Conservation (phyloP, 1,284 basidiomycete species). For the Golubevia sp. region DNA sequence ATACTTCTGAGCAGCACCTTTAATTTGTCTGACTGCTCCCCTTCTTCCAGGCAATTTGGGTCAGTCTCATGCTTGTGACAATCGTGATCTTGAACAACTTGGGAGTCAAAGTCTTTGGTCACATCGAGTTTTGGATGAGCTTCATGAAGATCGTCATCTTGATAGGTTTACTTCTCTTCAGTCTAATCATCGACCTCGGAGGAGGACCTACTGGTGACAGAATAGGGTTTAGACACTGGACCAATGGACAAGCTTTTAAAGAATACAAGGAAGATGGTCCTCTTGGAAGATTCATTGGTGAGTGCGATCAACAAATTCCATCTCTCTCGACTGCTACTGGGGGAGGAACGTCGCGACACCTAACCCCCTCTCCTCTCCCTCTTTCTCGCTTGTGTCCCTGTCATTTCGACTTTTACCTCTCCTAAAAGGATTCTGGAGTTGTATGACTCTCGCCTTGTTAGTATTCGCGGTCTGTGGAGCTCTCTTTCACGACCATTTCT, state of each 20-base stretch:
- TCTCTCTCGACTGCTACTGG: too few relatives aligned
- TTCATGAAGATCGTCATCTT: constrained; percentile 68
- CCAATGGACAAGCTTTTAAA: constrained; percentile 44
- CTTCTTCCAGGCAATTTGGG: constrained; percentile 43
- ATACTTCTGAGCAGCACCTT: too few relatives aligned
- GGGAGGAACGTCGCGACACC: too few relatives aligned
- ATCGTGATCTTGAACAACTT: constrained; percentile 62
- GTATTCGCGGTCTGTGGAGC: neutral
- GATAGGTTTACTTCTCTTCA: constrained; percentile 69
- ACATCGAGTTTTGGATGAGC: constrained; percentile 68
- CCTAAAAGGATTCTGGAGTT: constrained; percentile 38
- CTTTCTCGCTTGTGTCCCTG: too few relatives aligned
- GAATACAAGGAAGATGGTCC: constrained; percentile 19
- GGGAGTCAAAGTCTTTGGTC: constrained; percentile 68
- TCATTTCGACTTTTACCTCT: too few relatives aligned
- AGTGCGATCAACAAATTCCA: too few relatives aligned
- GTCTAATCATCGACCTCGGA: constrained; percentile 71
- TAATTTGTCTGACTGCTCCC: constrained; percentile 23
- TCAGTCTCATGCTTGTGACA: constrained; percentile 12
- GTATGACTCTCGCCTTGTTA: constrained; percentile 21
- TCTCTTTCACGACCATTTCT: neutral
- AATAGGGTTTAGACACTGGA: constrained; percentile 70
- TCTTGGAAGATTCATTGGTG: constrained; percentile 52
- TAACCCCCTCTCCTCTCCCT: too few relatives aligned
- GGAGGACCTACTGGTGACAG: constrained; percentile 71